Conservation (phyloP, 305 asterid species). For the Withania somnifera region DNA sequence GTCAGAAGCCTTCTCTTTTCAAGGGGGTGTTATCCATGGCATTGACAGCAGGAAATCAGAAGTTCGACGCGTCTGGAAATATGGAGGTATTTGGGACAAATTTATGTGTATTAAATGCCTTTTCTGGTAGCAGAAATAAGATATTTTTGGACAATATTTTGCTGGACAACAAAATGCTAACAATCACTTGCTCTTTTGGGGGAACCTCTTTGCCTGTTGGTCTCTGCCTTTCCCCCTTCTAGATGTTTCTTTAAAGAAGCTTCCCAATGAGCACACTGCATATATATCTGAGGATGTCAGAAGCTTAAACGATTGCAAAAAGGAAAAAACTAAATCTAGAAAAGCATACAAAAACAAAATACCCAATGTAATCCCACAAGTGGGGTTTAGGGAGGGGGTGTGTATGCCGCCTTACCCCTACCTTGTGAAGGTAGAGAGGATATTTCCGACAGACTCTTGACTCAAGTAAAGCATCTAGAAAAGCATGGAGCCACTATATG, state of each 20-base stretch:
- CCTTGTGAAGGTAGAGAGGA: too few relatives aligned
- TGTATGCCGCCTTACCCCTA: too few relatives aligned
- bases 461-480: too few relatives aligned
- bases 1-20: constrained; percentile 61
- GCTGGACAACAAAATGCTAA: neutral
- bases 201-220: neutral
- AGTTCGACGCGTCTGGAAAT: constrained; percentile 31
- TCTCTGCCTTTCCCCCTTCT: constrained; percentile 1
- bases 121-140: neutral
- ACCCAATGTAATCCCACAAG: too few relatives aligned
- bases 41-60: constrained; percentile 40
- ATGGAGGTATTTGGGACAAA: neutral
- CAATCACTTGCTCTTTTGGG: neutral
- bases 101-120: neutral
- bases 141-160: neutral
- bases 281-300: neutral
- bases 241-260: neutral
- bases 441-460: too few relatives aligned
- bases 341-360: too few relatives aligned
- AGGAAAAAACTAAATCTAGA: neutral
- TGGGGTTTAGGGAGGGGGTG: too few relatives aligned
- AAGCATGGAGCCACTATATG: neutral
- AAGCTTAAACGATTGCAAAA: neutral
- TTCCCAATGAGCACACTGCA: neutral
- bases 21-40: constrained; percentile 60